Base-by-base conservation (phyloP, 805 yeast genomes). In the Starmerella khaoyaiensis region DNA sequence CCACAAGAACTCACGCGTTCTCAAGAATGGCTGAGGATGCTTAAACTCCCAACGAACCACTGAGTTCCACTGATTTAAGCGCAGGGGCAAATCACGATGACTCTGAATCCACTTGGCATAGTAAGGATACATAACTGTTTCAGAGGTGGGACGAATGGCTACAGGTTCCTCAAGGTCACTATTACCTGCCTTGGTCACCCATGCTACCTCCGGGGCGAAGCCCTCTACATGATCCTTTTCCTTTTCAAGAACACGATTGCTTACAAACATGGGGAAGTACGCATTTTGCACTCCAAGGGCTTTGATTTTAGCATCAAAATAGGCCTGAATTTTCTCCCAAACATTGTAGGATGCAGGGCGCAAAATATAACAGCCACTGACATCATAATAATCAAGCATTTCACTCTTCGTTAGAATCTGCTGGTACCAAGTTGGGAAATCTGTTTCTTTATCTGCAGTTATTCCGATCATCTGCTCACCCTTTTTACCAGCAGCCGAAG, bases 31-130 rank as follows among this genome's bases (percentile, higher is more conserved):
- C 67, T 90, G 99, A 41, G 99, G 99, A 63, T 90, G 97, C 69
- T 90, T 90, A 68, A 90, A 90, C 66, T 90, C 99, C 99, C 98
- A 90, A 69, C 99, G 79, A 35, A 90, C 99, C 31, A 90, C 99
- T 15, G 96, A 86, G 68, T 93, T 93, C 99, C 99, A 90, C 67
- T 90, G 99, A 69, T 90, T 90, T 57, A 90, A 72, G 56, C 80
- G 81, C 63, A 90, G 69, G 45, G 99, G 99, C 59, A 93, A 72
- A 61, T 90, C 99, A 63, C 98, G 79, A 67, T 90, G 93, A 21
- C 97, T 86, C 63, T 95, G 79, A 56, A 90, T 79, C 99, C 99
- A 90, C 63, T 90, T 90, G 53, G 97, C 82, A 59, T 87, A 90
- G 75, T 90, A 93, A 44, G 99, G 99, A 62, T 90, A 90, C 98